These are phyloP conservation scores for Crithidia bombi DNA, from an alignment of 208 protist genomes.

Conservation along the genomic window DNA sequence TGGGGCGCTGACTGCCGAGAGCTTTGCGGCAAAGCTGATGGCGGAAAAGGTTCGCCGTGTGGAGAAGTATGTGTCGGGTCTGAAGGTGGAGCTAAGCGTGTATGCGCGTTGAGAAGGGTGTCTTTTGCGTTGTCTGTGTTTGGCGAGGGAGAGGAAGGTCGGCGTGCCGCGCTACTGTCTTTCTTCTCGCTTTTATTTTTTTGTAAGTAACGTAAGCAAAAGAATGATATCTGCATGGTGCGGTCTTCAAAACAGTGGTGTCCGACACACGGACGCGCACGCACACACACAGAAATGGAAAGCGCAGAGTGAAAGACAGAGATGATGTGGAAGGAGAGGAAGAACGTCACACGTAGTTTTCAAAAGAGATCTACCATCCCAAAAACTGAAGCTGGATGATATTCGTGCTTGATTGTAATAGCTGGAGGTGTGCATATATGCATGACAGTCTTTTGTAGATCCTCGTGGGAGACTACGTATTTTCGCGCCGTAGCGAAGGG, in stretches of 20 bases:
- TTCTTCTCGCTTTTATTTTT: background rate
- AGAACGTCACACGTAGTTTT: too few relatives aligned
- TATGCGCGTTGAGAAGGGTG: constrained; percentile 12
- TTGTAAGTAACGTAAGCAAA: background rate
- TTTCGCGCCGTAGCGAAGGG: too few relatives aligned
- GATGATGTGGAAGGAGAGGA: too few relatives aligned
- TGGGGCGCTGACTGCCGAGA: constrained; percentile 18
- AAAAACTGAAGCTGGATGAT: too few relatives aligned
- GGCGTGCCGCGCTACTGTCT: background rate
- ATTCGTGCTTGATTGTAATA: too few relatives aligned
- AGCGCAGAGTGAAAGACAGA: too few relatives aligned
- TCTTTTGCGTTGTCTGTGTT: background rate
- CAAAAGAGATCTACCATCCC: too few relatives aligned
- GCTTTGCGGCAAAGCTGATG: constrained; percentile 31
- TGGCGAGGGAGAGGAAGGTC: background rate
- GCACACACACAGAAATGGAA: too few relatives aligned
- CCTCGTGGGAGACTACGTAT: too few relatives aligned
- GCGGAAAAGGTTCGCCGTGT: constrained; percentile 32
- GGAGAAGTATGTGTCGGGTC: constrained; percentile 21
- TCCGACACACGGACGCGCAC: background rate
- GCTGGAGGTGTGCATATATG: too few relatives aligned
- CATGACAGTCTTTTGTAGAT: too few relatives aligned
- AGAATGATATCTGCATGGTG: background rate
- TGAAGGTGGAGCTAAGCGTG: constrained; percentile 25
- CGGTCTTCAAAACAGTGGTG: background rate